Base-by-base conservation (phyloP, 1,139 yeast species). In the Zygoascus sp. region DNA sequence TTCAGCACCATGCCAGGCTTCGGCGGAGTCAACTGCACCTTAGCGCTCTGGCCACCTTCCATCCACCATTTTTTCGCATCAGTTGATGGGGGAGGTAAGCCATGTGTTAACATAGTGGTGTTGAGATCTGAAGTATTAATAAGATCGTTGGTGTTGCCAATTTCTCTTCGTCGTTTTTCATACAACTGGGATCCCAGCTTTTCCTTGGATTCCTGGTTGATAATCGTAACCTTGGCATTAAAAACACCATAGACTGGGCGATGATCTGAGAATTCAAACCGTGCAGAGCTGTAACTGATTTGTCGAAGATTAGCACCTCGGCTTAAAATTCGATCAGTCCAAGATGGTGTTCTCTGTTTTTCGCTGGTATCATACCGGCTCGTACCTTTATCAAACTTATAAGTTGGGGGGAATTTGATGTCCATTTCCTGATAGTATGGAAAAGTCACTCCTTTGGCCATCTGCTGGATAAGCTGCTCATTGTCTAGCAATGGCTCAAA, bases 61-160 rank as follows among this genome's bases (percentile, higher is more conserved):
- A 88, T 73, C 98, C 98, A 92, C 98, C 98, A 92, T 64, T 88
- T 87, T 28, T 75, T 69, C 11, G 70, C 64, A 47, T 87, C 96
- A 0, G 94, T 79, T 52, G 95, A 84, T 16, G 98, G 98, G 0
- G 96, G 87, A 1, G 97, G 97, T 45, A 90, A 54, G 10, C 71
- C 69, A 47, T 65, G 65, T 1, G 72, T 67, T 11, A 67, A 55
- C 37, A 64, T 61, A 3, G 62, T 56, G 38, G 65, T 71, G 45
- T 61, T 66, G 16, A 66, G 51, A 34, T 66, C 68, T 34, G 57
- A 56, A 30, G 62, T 49, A 25, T 60, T 62, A n/a, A 61, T 61
- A 45, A 64, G 53, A 44, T 58, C 58, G 47, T 60, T 51, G 65
- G 67, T 53, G 65, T 63, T 67, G 2, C 70, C 69, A 19, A 69